Base-by-base conservation (phyloP, 2,329 filamentous ascomycete genomes). In the Massarina eburnea region DNA sequence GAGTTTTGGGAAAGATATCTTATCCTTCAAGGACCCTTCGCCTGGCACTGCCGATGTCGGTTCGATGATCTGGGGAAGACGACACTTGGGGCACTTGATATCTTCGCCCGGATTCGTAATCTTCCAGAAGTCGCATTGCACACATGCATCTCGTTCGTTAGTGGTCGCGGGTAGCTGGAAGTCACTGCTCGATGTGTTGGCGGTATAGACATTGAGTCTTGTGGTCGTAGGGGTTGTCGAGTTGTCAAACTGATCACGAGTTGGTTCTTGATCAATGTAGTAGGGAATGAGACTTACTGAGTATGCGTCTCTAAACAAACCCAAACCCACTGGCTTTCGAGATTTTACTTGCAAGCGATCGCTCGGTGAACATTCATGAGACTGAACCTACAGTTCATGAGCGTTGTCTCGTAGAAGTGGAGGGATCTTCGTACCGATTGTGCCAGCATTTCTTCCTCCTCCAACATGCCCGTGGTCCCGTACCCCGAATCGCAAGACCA, bases 401-500 rank as follows among this genome's bases (percentile, higher is more conserved):
- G 46, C 35, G 20, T 26, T 46, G 37, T 33, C 9, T 22, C 17
- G 17, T 32, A 40, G 15, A 34, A 38, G 15, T 9, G 12, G 19
- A 22, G 10, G 18, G 19, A 39, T n/a, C 17, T 9, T 43, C 38
- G 17, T 47, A 53, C 51, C 15, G 30, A 22, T 8, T 38, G 43
- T 12, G 38, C 46, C 24, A 51, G 26, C n/a, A 38, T 33, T 18
- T 39, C 27, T 4, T 53, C 56, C 6, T 59, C 58, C 18, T 59
- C 55, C 14, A 48, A 42, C 18, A 55, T 38, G 7, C 48, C 48
- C 22, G 51, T 56, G 4, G 62, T 58, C 14, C 46, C 58, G 51
- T 69, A 69, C 6, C 66, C 64, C n/a, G 65, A 69, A 43, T 69
- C 65, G 20, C 63, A 46, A 17, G 58, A 62, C 58, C 60, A 64